Evolutionary conservation across 805 yeast species (phyloP).

Genomic region (Dipodascopsis uninucleata): DNA sequence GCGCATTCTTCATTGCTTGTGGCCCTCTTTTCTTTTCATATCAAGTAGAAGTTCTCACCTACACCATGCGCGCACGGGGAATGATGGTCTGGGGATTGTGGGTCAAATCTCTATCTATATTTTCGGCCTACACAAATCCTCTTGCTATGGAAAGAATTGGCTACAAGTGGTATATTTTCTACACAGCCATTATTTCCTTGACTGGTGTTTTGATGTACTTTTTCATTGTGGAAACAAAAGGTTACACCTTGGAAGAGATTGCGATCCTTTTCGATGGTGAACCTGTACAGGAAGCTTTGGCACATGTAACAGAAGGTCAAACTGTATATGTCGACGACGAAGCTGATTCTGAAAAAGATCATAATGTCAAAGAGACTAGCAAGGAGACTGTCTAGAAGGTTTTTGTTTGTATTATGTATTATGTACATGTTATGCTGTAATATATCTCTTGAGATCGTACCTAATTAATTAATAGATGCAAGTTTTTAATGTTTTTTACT

Average conservation of each 20-base stretch:
- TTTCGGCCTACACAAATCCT: slow-evolving; percentile 39
- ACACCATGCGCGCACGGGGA: slow-evolving; percentile 43
- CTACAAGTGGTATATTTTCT: slow-evolving; percentile 46
- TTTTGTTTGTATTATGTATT: too few relatives aligned
- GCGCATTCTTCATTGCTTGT: slow-evolving; percentile 17
- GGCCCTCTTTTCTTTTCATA: slow-evolving; percentile 19
- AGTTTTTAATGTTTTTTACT: too few relatives aligned
- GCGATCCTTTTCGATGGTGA: slow-evolving; percentile 43
- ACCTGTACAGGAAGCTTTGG: too few relatives aligned
- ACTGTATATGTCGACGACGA: too few relatives aligned
- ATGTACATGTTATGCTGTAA: too few relatives aligned
- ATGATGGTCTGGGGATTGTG: slow-evolving; percentile 35
- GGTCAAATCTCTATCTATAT: slow-evolving; percentile 27
- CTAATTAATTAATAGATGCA: too few relatives aligned
- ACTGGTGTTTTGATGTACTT: slow-evolving; percentile 43
- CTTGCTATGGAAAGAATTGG: slow-evolving; percentile 42
- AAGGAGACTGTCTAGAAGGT: too few relatives aligned
- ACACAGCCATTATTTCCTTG: too few relatives aligned
- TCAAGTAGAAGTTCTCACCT: slow-evolving; percentile 31
- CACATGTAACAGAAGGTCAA: too few relatives aligned
- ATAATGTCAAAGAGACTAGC: too few relatives aligned
- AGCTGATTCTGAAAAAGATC: too few relatives aligned
- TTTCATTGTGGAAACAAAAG: slow-evolving; percentile 44
- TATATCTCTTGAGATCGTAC: too few relatives aligned
- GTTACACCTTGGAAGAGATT: slow-evolving; percentile 44